Evolutionary conservation across 164 flowering plant species (phyloP).

Genomic region (Stephania japonica): DNA sequence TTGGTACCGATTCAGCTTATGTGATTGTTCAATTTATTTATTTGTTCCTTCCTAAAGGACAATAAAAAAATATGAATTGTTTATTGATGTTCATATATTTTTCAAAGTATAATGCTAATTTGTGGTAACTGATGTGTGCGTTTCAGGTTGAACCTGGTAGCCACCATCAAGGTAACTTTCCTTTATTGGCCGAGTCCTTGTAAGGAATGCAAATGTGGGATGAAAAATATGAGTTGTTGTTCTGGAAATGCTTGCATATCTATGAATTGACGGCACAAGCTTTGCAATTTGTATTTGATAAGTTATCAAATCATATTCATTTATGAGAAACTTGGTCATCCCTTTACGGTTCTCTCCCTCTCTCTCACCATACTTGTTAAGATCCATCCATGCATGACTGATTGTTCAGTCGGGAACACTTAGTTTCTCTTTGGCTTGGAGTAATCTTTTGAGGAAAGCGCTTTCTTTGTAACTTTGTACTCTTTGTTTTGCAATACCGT

Average conservation of each 20-base stretch:
- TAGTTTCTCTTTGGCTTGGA: not conserved
- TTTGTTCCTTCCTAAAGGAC: too few species aligned
- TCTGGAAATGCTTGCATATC: not conserved
- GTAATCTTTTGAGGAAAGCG: not conserved
- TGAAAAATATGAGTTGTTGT: not conserved
- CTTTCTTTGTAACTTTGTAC: not conserved
- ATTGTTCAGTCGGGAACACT: not conserved
- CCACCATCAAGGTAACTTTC: conserved; percentile 49
- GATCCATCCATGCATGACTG: not conserved
- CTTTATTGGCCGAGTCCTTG: not conserved
- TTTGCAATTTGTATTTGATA: not conserved
- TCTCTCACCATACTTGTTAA: too few species aligned
- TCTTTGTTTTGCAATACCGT: not conserved
- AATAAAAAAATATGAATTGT: too few species aligned
- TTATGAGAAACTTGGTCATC: not conserved
- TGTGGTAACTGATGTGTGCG: not conserved
- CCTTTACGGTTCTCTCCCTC: too few species aligned
- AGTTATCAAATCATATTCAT: too few species aligned
- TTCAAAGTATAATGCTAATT: not conserved
- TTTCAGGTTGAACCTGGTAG: conserved; percentile 66
- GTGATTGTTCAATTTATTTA: too few species aligned
- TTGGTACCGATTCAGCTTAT: too few species aligned
- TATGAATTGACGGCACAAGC: not conserved
- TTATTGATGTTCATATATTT: too few species aligned
- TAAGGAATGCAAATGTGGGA: not conserved